Percentiles rank a stretch among this genome's conserved stretches.
Conservation (phyloP, 2,329 filamentous ascomycete genomes). For the Cytospora chrysosperma region DNA sequence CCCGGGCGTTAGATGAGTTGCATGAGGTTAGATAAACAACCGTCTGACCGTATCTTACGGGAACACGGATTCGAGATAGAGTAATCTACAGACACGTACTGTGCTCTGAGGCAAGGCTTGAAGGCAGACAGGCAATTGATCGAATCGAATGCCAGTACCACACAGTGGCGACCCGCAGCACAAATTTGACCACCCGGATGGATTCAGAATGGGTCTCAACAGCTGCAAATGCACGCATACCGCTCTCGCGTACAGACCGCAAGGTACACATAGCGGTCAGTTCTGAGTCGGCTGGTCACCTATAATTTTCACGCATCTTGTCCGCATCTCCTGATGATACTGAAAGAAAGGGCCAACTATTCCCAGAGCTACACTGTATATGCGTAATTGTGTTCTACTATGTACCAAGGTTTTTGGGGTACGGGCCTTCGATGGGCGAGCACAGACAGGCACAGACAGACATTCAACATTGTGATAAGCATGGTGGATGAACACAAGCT, state of each 20-base stretch:
- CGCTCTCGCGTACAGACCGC: conserved; percentile 14
- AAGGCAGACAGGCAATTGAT: neutral
- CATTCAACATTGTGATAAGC: neutral
- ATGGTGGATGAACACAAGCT: neutral
- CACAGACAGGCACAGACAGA: neutral
- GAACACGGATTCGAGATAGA: neutral
- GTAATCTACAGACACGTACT: neutral
- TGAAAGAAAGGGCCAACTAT: neutral
- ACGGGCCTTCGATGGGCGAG: neutral
- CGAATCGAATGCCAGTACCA: conserved; percentile 10
- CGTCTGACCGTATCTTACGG: neutral
- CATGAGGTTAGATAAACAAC: neutral
- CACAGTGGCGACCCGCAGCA: conserved; percentile 21
- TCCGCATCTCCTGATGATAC: conserved; percentile 9
- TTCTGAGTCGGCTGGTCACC: conserved; percentile 18
- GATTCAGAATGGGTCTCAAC: conserved; percentile 12
- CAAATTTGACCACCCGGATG: conserved; percentile 11
- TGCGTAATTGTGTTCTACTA: neutral
- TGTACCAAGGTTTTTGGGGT: neutral
- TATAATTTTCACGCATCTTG: neutral
- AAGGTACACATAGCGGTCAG: conserved; percentile 18
- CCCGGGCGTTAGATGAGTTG: neutral
- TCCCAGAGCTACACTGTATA: neutral
- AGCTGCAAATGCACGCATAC: conserved; percentile 19
- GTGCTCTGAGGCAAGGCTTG: neutral